phyloP scores from a whole-genome alignment of 768 basidiomycete genomes.

The Auricularia sp. region DNA sequence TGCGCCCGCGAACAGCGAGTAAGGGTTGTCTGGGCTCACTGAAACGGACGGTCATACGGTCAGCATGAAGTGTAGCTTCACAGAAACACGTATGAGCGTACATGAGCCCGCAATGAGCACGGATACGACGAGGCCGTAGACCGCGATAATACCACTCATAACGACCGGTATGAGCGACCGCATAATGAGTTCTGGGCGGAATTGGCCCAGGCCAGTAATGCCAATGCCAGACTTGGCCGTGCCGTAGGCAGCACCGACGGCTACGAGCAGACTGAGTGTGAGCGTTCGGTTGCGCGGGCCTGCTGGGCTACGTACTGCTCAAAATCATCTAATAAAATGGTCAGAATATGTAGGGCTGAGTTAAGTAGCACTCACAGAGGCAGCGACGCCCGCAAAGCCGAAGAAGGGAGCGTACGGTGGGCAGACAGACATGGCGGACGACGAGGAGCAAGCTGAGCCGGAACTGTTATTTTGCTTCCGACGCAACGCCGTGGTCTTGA shows the following conservation, averaged over 20 bases:
- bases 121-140: conserved; percentile 92
- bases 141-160: conserved; percentile 97
- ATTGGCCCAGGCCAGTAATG: conserved; percentile 87
- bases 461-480: not conserved
- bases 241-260: conserved; percentile 90
- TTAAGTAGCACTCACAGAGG: conserved; percentile 52
- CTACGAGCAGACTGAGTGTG: conserved; percentile 27
- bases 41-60: conserved; percentile 4
- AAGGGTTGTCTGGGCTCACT: conserved; percentile 58
- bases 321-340: conserved; percentile 75
- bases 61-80: conserved; percentile 4
- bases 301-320: conserved; percentile 58
- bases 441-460: not conserved
- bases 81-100: conserved; percentile 21
- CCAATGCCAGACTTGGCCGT: conserved; percentile 97
- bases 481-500: too few species aligned
- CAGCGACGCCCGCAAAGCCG: conserved; percentile 93
- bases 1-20: conserved; percentile 80
- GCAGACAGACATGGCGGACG: conserved; percentile 37
- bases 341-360: not conserved
- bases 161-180: conserved; percentile 94
- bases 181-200: conserved; percentile 97
- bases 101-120: conserved; percentile 75
- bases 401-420: conserved; percentile 97
- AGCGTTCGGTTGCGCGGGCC: not conserved